Evolutionary conservation across 139 green algal species (phyloP).

Genomic region (Closterium sp.): DNA sequence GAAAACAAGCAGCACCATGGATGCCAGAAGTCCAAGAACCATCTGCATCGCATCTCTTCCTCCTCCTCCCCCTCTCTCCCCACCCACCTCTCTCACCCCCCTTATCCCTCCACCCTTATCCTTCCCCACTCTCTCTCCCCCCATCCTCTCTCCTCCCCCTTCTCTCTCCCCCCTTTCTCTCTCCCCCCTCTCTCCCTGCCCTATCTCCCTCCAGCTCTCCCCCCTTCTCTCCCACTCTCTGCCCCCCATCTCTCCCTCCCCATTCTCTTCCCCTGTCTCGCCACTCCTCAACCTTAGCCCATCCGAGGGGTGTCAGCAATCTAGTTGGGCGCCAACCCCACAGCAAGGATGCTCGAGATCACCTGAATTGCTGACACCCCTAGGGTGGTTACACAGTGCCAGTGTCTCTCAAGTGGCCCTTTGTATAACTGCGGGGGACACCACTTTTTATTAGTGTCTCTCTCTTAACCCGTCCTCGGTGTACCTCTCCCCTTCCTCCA

Average conservation of each 20-base stretch:
- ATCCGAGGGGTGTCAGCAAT: not conserved
- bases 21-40: no score
- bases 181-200: no score
- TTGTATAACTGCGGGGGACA: conserved; percentile 10
- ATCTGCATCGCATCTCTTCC: no score
- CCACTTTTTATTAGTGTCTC: not conserved
- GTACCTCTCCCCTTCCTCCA: not conserved
- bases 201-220: no score
- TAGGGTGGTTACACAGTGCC: conserved; percentile 21
- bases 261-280: conserved; percentile 45
- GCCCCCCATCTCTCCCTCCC: conserved; percentile 87
- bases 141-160: no score
- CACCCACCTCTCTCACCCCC: not conserved
- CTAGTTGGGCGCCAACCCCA: conserved; percentile 59
- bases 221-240: conserved; percentile 51
- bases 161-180: no score
- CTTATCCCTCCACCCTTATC: no score
- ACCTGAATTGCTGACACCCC: not conserved
- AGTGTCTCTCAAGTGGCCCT: conserved; percentile 2
- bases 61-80: not conserved
- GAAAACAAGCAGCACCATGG: no score
- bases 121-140: no score
- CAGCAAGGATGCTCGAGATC: conserved; percentile 78
- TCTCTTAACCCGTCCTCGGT: not conserved
- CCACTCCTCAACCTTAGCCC: not conserved